Percentiles rank a stretch among this genome's conserved stretches.
Evolutionary conservation across 2,329 filamentous ascomycete species (phyloP).

Genomic region (Alternaria novae-zelandiae): DNA sequence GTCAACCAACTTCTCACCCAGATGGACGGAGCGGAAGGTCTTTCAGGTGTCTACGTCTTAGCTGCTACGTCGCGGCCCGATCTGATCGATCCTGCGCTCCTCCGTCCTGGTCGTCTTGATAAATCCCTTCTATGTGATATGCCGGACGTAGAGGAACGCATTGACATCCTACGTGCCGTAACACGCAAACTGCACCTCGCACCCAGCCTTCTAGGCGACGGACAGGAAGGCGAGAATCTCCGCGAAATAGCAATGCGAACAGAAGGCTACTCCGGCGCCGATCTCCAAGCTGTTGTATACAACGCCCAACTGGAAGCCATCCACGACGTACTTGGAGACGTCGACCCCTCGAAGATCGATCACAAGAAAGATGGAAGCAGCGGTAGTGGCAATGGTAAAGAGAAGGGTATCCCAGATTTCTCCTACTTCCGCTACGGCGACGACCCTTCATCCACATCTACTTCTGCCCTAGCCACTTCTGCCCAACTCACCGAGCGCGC

Average conservation of each 20-base stretch:
- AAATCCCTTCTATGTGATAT: conserved; percentile 93
- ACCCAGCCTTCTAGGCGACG: conserved; percentile 63
- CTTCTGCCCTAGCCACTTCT: conserved; percentile 52
- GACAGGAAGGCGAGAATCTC: conserved; percentile 52
- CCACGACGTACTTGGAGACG: conserved; percentile 81
- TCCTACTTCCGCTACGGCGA: conserved; percentile 81
- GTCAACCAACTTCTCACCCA: conserved; percentile 98
- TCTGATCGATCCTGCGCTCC: conserved; percentile 89
- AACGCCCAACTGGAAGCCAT: conserved; percentile 98
- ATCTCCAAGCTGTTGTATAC: conserved; percentile 92
- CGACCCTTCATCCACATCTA: conserved; percentile 45
- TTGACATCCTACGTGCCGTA: conserved; percentile 89
- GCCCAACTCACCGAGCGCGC: conserved; percentile 75
- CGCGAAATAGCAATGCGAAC: conserved; percentile 79
- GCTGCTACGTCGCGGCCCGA: conserved; percentile 94
- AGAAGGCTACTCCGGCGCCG: conserved; percentile 90
- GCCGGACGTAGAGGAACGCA: conserved; percentile 76
- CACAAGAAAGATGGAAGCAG: conserved; percentile 32
- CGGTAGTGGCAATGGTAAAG: conserved; percentile 25
- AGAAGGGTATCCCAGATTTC: conserved; percentile 42
- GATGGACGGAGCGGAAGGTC: conserved; percentile 97
- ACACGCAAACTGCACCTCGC: conserved; percentile 79
- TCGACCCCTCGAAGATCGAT: conserved; percentile 43
- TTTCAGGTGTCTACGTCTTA: conserved; percentile 94
- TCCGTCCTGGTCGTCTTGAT: conserved; percentile 89